Evolutionary conservation across 108 stramenopile genomes (phyloP).

Genomic region (Nannochloropsis gaditana): DNA sequence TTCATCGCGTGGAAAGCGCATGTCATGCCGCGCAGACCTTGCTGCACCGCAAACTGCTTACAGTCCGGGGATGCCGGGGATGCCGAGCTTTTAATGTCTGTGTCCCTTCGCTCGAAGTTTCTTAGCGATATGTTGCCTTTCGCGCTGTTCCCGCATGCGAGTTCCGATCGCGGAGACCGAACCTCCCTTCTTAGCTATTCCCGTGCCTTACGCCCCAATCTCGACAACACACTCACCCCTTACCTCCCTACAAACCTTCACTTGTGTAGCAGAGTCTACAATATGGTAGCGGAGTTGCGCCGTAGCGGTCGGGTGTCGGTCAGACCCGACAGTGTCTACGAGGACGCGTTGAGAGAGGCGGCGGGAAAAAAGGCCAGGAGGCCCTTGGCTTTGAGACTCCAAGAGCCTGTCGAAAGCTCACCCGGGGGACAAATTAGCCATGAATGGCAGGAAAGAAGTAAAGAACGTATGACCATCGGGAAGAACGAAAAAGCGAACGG

Average conservation of each 20-base stretch:
- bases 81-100: neutral
- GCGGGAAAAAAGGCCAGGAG: neutral
- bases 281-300: neutral
- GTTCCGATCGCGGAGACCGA: neutral
- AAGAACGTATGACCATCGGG: neutral
- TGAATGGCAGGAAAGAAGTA: neutral
- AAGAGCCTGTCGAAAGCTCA: neutral
- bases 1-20: neutral
- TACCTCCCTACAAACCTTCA: neutral
- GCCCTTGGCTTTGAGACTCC: neutral
- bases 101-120: neutral
- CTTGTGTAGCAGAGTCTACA: neutral
- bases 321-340: conserved; percentile 19
- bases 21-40: neutral
- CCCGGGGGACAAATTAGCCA: neutral
- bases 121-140: neutral
- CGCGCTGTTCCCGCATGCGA: neutral
- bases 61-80: neutral
- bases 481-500: neutral
- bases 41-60: neutral
- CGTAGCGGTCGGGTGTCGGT: conserved; percentile 14
- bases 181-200: neutral
- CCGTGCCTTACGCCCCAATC: neutral
- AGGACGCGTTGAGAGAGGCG: conserved; percentile 5
- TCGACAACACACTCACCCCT: neutral